Evolutionary conservation across 805 yeast species (phyloP), one percentile per base, ranked within the genome.

Genomic region (Starmerella khaoyaiensis): DNA sequence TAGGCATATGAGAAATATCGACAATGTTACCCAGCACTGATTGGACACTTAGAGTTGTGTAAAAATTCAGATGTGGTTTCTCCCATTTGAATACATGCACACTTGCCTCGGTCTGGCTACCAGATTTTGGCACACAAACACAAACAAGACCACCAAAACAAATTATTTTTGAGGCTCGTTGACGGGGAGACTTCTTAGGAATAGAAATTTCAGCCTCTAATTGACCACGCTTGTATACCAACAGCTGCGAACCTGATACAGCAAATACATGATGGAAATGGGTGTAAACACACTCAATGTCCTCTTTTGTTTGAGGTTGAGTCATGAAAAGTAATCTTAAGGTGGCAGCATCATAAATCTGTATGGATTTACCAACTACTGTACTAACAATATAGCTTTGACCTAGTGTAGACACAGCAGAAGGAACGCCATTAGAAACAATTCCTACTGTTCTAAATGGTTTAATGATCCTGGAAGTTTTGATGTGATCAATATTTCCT

Each of bases 351-450:
- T 90, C 98, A 53, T 80, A 90, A 21, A 90, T 82, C 57, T 87
- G 97, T 62, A 90, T 82, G 1, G 87, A 69, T 36, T 74, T 68
- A 3, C 96, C 97, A 17, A 90, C 94, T 31, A 81, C 75, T 0
- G 97, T 87, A 14, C 78, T 93, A 27, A 83, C 72, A 52, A 86
- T 79, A 51, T 79, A 86, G 1, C 93, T 74, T 12, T 81, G 69
- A 36, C 98, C 98, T 41, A 87, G 66, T 2, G 87, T 74, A 20
- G 97, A 93, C 16, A 83, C 65, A 5, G 94, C 80, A 55, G 86
- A 82, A 3, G 97, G 97, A 2, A 69, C 65, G 25, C 72, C 76
- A 54, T 82, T 82, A 21, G 94, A 69, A n/a, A 93, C 93, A 53
- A 82, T 75, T 4, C 98, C 98, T 19, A 90, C 39, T 1, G 54